Evolutionary conservation across 2,329 filamentous ascomycete genomes (phyloP).

Genomic region (Aspergillus viridinutans): DNA sequence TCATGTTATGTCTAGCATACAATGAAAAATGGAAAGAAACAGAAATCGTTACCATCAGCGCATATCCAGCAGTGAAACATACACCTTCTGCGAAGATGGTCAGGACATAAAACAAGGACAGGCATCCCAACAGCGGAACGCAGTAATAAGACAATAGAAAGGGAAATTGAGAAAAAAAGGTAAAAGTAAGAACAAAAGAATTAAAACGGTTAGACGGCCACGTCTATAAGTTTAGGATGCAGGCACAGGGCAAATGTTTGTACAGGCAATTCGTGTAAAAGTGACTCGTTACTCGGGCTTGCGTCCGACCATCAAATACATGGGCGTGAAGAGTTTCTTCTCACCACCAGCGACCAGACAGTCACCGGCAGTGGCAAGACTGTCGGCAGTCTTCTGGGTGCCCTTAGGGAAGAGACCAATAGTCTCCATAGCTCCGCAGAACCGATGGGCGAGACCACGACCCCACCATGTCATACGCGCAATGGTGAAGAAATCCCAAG

Average conservation of each 20-base stretch:
- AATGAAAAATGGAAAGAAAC: slow-evolving; percentile 2
- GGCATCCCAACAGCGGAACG: slow-evolving; percentile 16
- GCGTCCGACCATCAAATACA: slow-evolving; percentile 94
- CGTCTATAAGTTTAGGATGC: slow-evolving; percentile 11
- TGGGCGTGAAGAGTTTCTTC: slow-evolving; percentile 93
- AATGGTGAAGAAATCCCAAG: slow-evolving; percentile 77
- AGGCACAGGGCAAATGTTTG: slow-evolving; percentile 8
- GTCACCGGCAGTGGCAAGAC: slow-evolving; percentile 75
- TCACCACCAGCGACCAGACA: slow-evolving; percentile 80
- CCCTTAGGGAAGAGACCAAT: slow-evolving; percentile 72
- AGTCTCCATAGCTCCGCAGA: slow-evolving; percentile 72
- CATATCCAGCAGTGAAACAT: slow-evolving; percentile 17
- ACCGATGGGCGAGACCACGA: slow-evolving; percentile 67
- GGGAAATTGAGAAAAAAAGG: slow-evolving; percentile 1
- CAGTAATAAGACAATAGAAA: slow-evolving; percentile 13
- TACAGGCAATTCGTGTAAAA: slow-evolving; percentile 6
- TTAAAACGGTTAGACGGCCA: slow-evolving; percentile 20
- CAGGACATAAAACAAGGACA: slow-evolving; percentile 10
- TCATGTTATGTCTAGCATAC: not conserved
- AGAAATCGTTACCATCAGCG: slow-evolving; percentile 15
- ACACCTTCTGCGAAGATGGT: slow-evolving; percentile 4
- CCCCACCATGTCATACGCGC: slow-evolving; percentile 85
- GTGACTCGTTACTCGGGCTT: slow-evolving; percentile 58
- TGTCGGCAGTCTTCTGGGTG: slow-evolving; percentile 93
- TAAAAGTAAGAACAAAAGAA: slow-evolving; percentile 6